phyloP scores from a whole-genome alignment of 2,329 filamentous ascomycete genomes.

The Lasiodiplodia gonubiensis region DNA sequence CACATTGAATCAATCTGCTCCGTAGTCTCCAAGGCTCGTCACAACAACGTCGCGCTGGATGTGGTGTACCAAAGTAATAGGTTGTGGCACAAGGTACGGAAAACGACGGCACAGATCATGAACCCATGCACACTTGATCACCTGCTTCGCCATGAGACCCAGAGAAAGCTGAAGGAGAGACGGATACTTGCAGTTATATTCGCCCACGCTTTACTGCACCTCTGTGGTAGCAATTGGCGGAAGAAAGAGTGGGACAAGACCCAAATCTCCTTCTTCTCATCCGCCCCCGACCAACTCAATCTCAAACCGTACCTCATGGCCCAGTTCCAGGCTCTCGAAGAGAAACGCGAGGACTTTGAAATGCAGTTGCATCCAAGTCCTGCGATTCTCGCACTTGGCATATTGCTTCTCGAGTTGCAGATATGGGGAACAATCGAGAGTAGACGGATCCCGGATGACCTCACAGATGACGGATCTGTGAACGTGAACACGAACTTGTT shows the following conservation, averaged over 20 bases:
- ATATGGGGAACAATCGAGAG: constrained; percentile 16
- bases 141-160: constrained; percentile 1
- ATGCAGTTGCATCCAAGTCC: constrained; percentile 9
- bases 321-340: not conserved
- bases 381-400: constrained; percentile 12
- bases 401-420: constrained; percentile 20
- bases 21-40: not conserved
- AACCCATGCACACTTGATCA: constrained; percentile 8
- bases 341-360: not conserved
- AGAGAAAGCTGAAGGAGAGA: constrained; percentile 11
- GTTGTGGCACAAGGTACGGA: not conserved
- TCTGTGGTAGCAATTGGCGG: not conserved
- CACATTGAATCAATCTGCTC: not conserved
- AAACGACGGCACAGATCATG: not conserved
- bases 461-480: constrained; percentile 1
- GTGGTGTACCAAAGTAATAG: not conserved
- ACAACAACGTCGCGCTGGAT: not conserved
- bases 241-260: constrained; percentile 16
- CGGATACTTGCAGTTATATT: constrained; percentile 23
- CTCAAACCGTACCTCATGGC: not conserved
- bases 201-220: constrained; percentile 20
- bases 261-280: not conserved
- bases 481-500: constrained; percentile 16
- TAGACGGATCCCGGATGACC: not conserved
- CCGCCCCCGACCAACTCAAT: not conserved